Evolutionary conservation across 1,284 basidiomycete genomes (phyloP).

Genomic region (Abortiporus biennis): DNA sequence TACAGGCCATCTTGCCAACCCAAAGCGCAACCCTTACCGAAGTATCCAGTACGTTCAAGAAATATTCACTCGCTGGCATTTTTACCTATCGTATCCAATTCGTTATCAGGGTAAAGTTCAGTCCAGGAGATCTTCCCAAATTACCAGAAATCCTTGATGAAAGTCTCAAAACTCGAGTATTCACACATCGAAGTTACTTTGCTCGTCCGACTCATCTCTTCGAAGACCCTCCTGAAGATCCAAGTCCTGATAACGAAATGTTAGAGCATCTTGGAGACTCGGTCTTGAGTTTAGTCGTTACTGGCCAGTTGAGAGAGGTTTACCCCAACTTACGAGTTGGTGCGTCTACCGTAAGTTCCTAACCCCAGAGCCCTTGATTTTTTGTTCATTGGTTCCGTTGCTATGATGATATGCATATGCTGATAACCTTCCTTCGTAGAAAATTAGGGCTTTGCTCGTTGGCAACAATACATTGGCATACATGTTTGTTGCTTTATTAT

Average conservation of each 20-base stretch:
- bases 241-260: slow-evolving; percentile 76
- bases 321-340: slow-evolving; percentile 70
- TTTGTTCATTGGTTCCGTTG: too few relatives aligned
- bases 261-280: slow-evolving; percentile 70
- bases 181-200: slow-evolving; percentile 66
- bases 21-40: too few relatives aligned
- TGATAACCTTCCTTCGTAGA: slow-evolving; percentile 37
- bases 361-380: background rate
- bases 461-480: slow-evolving; percentile 66
- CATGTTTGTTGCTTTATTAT: slow-evolving; percentile 55
- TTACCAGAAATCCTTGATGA: slow-evolving; percentile 43
- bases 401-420: too few relatives aligned
- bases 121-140: slow-evolving; percentile 30
- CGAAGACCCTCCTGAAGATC: slow-evolving; percentile 63
- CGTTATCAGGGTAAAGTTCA: background rate
- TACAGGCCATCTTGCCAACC: too few relatives aligned
- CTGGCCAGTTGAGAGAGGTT: slow-evolving; percentile 50
- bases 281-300: slow-evolving; percentile 62
- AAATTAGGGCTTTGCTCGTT: slow-evolving; percentile 67
- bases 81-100: too few relatives aligned
- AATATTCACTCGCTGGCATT: too few relatives aligned
- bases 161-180: slow-evolving; percentile 45
- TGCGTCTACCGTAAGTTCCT: slow-evolving; percentile 55
- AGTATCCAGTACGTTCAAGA: too few relatives aligned
- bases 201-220: slow-evolving; percentile 67